These are phyloP conservation scores for Trichothecium sympodiale DNA, from an alignment of 2,329 filamentous ascomycete species.

Conservation along the genomic window DNA sequence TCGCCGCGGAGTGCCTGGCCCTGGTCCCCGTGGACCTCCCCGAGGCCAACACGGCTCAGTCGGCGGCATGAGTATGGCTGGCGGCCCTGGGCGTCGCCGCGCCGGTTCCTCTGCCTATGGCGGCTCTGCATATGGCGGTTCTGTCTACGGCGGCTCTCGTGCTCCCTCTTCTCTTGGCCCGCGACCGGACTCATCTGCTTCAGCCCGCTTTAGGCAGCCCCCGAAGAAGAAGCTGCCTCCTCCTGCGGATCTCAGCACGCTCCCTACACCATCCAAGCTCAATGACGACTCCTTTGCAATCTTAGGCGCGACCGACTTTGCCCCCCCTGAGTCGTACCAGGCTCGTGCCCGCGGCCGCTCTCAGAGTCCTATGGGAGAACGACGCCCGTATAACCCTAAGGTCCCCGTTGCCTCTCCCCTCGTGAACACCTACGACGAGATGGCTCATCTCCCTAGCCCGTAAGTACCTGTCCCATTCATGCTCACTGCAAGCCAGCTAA, in stretches of 20 bases:
- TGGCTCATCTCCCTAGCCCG: slow-evolving; percentile 78
- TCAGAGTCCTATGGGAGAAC: slow-evolving; percentile 52
- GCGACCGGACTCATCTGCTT: slow-evolving; percentile 56
- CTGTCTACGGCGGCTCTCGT: slow-evolving; percentile 16
- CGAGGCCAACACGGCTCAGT: slow-evolving; percentile 37
- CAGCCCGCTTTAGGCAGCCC: slow-evolving; percentile 26
- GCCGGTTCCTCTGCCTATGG: slow-evolving; percentile 28
- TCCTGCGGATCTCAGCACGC: slow-evolving; percentile 58
- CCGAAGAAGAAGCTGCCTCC: slow-evolving; percentile 49
- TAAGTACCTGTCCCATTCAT: slow-evolving; percentile 41
- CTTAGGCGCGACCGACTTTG: slow-evolving; percentile 67
- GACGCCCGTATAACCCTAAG: slow-evolving; percentile 62
- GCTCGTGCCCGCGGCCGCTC: slow-evolving; percentile 61
- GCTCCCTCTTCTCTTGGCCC: slow-evolving; percentile 31
- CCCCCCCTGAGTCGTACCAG: slow-evolving; percentile 57
- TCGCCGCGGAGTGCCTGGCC: slow-evolving; percentile 25
- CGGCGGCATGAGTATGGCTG: slow-evolving; percentile 33
- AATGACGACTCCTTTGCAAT: slow-evolving; percentile 69
- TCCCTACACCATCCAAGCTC: slow-evolving; percentile 79
- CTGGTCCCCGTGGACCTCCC: slow-evolving; percentile 18
- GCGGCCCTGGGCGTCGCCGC: slow-evolving; percentile 42
- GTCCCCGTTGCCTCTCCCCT: slow-evolving; percentile 69
- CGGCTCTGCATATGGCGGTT: slow-evolving; percentile 11
- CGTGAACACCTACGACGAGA: slow-evolving; percentile 75
- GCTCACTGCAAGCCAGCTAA: slow-evolving; percentile 13